Conservation (phyloP, 495 filamentous ascomycete species). For the Lineolata rhizophorae region DNA sequence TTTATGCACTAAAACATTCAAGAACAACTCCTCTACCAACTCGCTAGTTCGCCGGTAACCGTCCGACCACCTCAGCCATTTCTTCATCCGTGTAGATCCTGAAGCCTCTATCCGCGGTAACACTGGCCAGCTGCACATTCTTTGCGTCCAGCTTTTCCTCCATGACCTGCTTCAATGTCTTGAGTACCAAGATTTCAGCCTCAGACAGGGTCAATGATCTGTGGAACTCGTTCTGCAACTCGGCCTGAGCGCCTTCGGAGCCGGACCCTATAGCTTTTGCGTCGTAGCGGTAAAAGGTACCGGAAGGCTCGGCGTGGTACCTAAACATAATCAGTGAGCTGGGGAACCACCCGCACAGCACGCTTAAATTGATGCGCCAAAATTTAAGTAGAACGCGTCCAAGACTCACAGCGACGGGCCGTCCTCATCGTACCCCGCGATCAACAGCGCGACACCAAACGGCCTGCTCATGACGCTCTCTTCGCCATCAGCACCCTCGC, state of each 20-base stretch:
- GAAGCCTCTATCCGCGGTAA: slow-evolving; percentile 94
- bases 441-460: slow-evolving; percentile 89
- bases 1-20: too few species aligned
- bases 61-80: slow-evolving; percentile 74
- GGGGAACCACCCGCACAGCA: too few species aligned
- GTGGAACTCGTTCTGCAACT: slow-evolving; percentile 96
- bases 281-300: slow-evolving; percentile 97
- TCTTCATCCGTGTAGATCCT: slow-evolving; percentile 93
- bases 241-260: slow-evolving; percentile 89
- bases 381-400: not conserved
- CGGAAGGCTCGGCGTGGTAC: slow-evolving; percentile 93
- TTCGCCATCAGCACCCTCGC: slow-evolving; percentile 92
- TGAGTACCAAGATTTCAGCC: slow-evolving; percentile 84
- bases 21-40: too few species aligned
- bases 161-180: slow-evolving; percentile 99
- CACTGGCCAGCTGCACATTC: slow-evolving; percentile 94
- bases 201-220: slow-evolving; percentile 86
- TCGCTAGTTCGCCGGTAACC: slow-evolving; percentile 32
- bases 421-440: slow-evolving; percentile 93
- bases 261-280: slow-evolving; percentile 96
- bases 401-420: slow-evolving; percentile 63
- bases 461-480: slow-evolving; percentile 95
- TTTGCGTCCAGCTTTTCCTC: slow-evolving; percentile 97
- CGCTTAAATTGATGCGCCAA: not conserved
- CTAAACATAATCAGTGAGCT: too few species aligned